phyloP scores from a whole-genome alignment of 352 stramenopile genomes.

The Phytophthora constricta region DNA sequence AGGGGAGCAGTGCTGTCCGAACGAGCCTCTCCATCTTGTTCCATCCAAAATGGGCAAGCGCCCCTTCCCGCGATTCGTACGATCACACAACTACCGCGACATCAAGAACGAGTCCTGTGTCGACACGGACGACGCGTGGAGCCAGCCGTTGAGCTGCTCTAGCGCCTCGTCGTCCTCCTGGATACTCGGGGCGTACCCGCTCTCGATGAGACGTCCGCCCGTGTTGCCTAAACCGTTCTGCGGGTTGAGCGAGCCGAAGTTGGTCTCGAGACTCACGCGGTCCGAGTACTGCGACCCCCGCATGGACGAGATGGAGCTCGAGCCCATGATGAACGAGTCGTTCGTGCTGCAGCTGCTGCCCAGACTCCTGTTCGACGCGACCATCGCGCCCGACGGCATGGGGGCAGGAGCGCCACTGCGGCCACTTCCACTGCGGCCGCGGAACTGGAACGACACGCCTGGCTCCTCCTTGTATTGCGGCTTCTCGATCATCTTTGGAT shows the following conservation, averaged over 20 bases:
- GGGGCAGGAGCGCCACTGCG: constrained; percentile 5
- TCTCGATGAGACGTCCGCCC: constrained; percentile 46
- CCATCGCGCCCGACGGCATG: constrained; percentile 3
- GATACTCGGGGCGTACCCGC: constrained; percentile 63
- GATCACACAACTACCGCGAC: constrained; percentile 33
- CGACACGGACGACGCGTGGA: constrained; percentile 69
- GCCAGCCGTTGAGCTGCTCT: constrained; percentile 64
- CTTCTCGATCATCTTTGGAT: constrained; percentile 16
- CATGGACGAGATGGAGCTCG: constrained; percentile 52
- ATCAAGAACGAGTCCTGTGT: constrained; percentile 62
- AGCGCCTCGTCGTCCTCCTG: constrained; percentile 76
- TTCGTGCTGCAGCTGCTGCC: constrained; percentile 49
- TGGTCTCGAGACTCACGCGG: constrained; percentile 78
- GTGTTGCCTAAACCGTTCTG: constrained; percentile 31
- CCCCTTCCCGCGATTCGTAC: constrained; percentile 14
- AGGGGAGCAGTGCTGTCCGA: constrained; percentile 4
- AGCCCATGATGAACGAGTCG: constrained; percentile 63
- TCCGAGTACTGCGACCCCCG: constrained; percentile 57
- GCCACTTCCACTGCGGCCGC: constrained; percentile 51
- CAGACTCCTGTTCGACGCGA: constrained; percentile 30
- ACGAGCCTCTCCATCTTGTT: constrained; percentile 37
- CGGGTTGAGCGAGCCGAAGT: constrained; percentile 74
- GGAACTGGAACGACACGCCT: constrained; percentile 71
- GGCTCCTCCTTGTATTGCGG: constrained; percentile 39
- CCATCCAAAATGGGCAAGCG: constrained; percentile 36